Conservation (phyloP, 139 green algal genomes). For the Chlorella sp. region DNA sequence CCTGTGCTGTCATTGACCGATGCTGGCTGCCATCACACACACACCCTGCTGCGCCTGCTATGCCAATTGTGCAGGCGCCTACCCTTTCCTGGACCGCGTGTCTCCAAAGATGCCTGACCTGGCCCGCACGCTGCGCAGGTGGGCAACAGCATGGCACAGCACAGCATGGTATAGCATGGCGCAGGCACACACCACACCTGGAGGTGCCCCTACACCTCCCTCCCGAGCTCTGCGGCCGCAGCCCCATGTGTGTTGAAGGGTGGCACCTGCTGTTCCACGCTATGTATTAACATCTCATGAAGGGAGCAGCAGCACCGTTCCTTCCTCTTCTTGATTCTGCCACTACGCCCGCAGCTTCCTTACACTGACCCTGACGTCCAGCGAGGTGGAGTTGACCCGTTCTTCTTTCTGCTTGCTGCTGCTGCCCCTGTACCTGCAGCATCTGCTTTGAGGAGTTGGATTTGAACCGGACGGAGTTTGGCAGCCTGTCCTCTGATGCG, state of each 20-base stretch:
- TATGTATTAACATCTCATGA: neutral
- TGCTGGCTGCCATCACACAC: neutral
- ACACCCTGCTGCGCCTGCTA: neutral
- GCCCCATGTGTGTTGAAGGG: neutral
- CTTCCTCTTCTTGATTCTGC: neutral
- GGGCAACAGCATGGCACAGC: neutral
- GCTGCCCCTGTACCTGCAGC: neutral
- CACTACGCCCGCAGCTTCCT: too few species aligned
- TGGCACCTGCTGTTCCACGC: neutral
- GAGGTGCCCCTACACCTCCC: neutral
- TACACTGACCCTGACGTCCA: too few species aligned
- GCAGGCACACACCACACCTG: neutral
- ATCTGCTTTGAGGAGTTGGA: constrained; percentile 52
- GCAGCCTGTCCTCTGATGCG: constrained; percentile 21
- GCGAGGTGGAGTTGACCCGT: neutral
- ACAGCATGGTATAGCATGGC: neutral
- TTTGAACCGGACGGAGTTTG: constrained; percentile 24
- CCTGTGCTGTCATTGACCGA: too few species aligned
- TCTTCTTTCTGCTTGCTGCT: neutral
- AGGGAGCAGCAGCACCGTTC: neutral
- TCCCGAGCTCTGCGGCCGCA: too few species aligned
- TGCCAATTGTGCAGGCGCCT: neutral
- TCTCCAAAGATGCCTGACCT: constrained; percentile 42
- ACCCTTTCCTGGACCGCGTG: constrained; percentile 47
- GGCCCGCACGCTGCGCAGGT: constrained; percentile 33